Evolutionary conservation across 768 basidiomycete species (phyloP).

Genomic region (Rhizopogon vinicolor): DNA sequence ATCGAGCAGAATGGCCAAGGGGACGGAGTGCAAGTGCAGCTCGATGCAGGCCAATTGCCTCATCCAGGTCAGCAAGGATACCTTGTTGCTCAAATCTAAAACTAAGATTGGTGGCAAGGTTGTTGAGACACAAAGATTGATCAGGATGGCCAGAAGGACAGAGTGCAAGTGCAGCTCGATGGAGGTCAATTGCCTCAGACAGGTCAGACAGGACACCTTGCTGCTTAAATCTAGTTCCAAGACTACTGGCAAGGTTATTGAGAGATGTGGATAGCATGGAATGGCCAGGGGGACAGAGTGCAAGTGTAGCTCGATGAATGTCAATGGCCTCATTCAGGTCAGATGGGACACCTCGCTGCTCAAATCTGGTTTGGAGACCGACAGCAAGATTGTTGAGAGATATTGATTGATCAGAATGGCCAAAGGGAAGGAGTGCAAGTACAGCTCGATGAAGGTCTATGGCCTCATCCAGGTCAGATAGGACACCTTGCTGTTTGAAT

Average conservation of each 20-base stretch:
- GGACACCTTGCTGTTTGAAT: background rate
- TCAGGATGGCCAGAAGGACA: background rate
- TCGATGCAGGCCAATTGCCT: constrained; percentile 1
- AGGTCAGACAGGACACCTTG: constrained; percentile 5
- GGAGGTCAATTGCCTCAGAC: constrained; percentile 8
- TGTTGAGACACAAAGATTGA: constrained; percentile 1
- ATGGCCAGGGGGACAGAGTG: background rate
- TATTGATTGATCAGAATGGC: background rate
- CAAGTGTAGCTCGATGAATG: background rate
- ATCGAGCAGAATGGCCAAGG: background rate
- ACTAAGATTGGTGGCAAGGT: constrained; percentile 9
- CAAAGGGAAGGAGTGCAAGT: background rate
- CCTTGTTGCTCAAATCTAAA: constrained; percentile 3
- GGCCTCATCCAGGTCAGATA: background rate
- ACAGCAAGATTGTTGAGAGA: background rate
- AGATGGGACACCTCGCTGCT: background rate
- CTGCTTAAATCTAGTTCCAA: background rate
- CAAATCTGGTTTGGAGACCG: constrained; percentile 5
- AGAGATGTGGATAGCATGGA: no score
- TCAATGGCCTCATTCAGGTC: constrained; percentile 9
- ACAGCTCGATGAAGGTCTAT: background rate
- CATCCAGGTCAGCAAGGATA: constrained; percentile 7
- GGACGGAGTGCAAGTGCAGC: background rate
- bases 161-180: background rate
- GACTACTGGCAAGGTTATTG: background rate